Percentiles rank a stretch among this genome's conserved stretches.
Evolutionary conservation across 228 moss, liverwort and hornwort species (phyloP).

Genomic region (Sphagnum magellanicum): DNA sequence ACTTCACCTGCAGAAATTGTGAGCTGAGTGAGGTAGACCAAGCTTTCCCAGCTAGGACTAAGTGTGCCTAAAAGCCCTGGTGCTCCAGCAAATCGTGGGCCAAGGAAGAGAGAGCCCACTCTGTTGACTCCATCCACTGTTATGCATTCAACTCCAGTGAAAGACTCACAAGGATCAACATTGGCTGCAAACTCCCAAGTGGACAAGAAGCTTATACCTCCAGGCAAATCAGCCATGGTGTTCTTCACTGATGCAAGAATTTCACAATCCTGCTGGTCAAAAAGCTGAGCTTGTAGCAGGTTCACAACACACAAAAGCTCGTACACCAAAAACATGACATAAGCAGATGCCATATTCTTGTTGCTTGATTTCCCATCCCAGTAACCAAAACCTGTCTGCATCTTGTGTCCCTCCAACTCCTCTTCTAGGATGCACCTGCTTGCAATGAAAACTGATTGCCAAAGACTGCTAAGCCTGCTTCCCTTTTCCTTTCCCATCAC

Average conservation of each 20-base stretch:
- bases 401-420: too few species aligned
- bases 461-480: too few species aligned
- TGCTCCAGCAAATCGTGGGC: not conserved
- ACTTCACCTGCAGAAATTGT: not conserved
- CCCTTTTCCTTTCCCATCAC: too few species aligned
- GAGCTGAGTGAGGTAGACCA: not conserved
- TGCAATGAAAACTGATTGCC: too few species aligned
- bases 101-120: conserved; percentile 1
- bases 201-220: not conserved
- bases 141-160: conserved; percentile 2
- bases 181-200: not conserved
- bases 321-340: too few species aligned
- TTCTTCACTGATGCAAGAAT: not conserved
- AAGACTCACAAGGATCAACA: not conserved
- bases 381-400: too few species aligned
- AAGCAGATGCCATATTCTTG: too few species aligned
- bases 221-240: conserved; percentile 1
- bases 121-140: conserved; percentile 1
- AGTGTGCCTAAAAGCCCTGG: not conserved
- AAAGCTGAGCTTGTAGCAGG: not conserved
- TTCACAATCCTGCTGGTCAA: not conserved
- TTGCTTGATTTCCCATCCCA: too few species aligned
- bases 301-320: too few species aligned
- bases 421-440: too few species aligned
- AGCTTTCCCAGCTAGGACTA: not conserved